phyloP scores from a whole-genome alignment of 2,329 filamentous ascomycete genomes.

The Dothideomycetidae sp. region DNA sequence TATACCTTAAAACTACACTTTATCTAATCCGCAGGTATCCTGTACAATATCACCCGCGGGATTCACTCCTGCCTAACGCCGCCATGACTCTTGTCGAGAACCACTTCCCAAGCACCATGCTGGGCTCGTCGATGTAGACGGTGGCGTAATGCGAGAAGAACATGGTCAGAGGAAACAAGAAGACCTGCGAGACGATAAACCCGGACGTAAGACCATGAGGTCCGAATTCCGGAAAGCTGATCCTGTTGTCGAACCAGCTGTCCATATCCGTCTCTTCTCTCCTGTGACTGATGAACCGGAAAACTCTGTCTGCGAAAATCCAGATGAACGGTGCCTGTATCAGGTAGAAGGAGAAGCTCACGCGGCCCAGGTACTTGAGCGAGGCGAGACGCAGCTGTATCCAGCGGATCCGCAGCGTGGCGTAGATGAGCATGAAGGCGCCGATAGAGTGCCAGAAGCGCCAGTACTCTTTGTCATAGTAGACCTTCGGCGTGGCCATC shows the following conservation, averaged over 20 bases:
- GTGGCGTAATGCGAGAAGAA: not conserved
- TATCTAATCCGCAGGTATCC: no score
- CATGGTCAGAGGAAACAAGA: not conserved
- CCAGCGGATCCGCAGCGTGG: constrained; percentile 42
- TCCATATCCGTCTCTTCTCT: not conserved
- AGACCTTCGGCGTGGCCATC: constrained; percentile 30
- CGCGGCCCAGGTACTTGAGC: constrained; percentile 44
- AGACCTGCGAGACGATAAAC: not conserved
- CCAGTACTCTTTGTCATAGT: constrained; percentile 21
- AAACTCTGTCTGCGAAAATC: constrained; percentile 48
- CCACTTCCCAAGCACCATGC: not conserved
- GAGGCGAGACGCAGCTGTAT: constrained; percentile 27
- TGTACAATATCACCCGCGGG: no score
- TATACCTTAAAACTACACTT: no score
- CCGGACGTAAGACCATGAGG: not conserved
- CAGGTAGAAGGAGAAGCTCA: constrained; percentile 50
- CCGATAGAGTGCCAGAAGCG: constrained; percentile 7
- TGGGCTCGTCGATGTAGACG: not conserved
- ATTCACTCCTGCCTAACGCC: not conserved
- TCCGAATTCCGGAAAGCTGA: not conserved
- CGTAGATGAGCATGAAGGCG: constrained; percentile 27
- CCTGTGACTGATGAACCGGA: not conserved
- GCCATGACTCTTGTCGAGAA: not conserved
- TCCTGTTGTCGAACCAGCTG: not conserved
- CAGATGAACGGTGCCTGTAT: constrained; percentile 49